phyloP scores from a whole-genome alignment of 768 basidiomycete genomes.

The Tulasnella sp. region DNA sequence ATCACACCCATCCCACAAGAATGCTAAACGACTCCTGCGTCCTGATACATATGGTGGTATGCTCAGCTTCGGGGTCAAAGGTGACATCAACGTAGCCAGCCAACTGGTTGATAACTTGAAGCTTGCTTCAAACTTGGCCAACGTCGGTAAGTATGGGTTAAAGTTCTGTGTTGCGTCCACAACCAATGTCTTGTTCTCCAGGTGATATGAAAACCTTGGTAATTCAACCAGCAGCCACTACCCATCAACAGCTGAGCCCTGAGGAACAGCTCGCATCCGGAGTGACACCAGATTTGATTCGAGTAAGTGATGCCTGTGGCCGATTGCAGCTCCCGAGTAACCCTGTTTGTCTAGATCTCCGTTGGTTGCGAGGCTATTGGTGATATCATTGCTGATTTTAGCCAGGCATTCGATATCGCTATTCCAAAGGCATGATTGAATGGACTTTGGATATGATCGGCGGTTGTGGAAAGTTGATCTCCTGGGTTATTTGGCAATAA shows the following conservation, averaged over 20 bases:
- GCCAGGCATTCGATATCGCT: conserved; percentile 1
- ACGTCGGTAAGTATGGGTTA: conserved; percentile 14
- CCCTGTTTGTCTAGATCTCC: conserved; percentile 2
- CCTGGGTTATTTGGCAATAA: too few species aligned
- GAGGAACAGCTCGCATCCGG: conserved; percentile 12
- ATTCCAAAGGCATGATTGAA: too few species aligned
- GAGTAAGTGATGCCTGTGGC: background rate
- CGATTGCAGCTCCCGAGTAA: background rate
- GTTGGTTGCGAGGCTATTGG: conserved; percentile 13
- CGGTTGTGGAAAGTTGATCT: too few species aligned
- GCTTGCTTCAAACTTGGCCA: conserved; percentile 20
- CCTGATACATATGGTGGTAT: conserved; percentile 20
- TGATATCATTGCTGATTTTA: conserved; percentile 16
- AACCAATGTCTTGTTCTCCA: background rate
- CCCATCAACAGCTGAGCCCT: conserved; percentile 4
- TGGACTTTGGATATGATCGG: too few species aligned
- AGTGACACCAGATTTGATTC: conserved; percentile 7
- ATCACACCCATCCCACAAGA: conserved; percentile 20
- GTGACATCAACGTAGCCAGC: conserved; percentile 16
- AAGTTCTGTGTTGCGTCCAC: background rate
- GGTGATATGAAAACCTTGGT: conserved; percentile 44
- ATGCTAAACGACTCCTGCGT: conserved; percentile 15
- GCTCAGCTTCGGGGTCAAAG: conserved; percentile 22
- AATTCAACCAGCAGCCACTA: conserved; percentile 8
- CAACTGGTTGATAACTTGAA: conserved; percentile 23